phyloP scores from a whole-genome alignment of 2,329 filamentous ascomycete genomes.

The Fusarium ambrosium region DNA sequence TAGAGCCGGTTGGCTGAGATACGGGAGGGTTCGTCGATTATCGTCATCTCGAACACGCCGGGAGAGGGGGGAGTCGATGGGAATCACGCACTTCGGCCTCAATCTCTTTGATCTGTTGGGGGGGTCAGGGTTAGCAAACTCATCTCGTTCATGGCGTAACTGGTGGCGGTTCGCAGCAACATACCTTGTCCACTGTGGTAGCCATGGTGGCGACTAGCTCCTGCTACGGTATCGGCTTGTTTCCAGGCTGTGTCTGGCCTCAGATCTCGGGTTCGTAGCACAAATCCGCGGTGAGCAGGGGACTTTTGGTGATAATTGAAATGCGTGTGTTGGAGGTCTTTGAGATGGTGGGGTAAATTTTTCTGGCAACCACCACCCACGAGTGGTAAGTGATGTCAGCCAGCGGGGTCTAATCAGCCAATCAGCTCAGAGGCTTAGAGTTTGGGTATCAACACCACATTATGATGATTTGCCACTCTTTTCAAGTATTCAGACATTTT shows the following conservation, averaged over 20 bases:
- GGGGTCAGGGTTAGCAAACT: slow-evolving; percentile 52
- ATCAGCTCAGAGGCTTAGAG: slow-evolving; percentile 14
- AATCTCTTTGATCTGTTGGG: slow-evolving; percentile 88
- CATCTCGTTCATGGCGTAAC: slow-evolving; percentile 17
- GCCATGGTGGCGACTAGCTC: slow-evolving; percentile 75
- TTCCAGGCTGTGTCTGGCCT: slow-evolving; percentile 30
- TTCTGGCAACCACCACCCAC: slow-evolving; percentile 39
- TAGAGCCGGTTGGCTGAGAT: slow-evolving; percentile 28
- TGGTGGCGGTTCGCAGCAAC: slow-evolving; percentile 43
- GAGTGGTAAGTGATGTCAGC: slow-evolving; percentile 51
- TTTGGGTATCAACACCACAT: slow-evolving; percentile 5
- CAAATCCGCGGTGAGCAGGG: slow-evolving; percentile 28
- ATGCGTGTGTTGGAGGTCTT: slow-evolving; percentile 41
- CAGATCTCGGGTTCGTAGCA: slow-evolving; percentile 36
- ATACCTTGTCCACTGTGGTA: slow-evolving; percentile 96
- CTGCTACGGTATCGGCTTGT: slow-evolving; percentile 26
- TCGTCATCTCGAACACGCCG: slow-evolving; percentile 20
- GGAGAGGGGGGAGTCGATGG: slow-evolving; percentile 24
- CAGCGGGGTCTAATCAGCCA: slow-evolving; percentile 18
- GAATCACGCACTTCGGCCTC: slow-evolving; percentile 83
- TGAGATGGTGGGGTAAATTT: slow-evolving; percentile 58
- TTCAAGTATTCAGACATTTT: background rate
- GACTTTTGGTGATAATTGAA: slow-evolving; percentile 45
- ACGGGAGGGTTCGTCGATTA: slow-evolving; percentile 4
- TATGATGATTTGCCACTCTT: background rate